Base-by-base conservation (phyloP, 345 rosid genomes). In the Arabis alpina region DNA sequence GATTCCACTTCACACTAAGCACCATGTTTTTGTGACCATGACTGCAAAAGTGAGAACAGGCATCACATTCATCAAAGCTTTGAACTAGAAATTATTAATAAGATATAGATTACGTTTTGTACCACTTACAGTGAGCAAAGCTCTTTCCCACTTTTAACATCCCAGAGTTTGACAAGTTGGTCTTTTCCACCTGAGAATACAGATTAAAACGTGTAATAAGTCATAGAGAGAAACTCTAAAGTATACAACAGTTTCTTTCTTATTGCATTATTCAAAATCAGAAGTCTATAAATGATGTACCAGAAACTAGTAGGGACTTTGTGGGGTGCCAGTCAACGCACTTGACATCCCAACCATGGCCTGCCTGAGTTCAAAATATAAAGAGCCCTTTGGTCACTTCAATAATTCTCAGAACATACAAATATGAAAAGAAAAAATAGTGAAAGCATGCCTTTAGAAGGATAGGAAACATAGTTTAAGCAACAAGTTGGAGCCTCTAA, bases 261-360 rank as follows among this genome's bases (percentile, higher is more conserved):
- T 44, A 42, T 10, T 30, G 51, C 47, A 48, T 5, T 34, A 64
- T 68, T 55, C 28, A 34, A 75, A 67, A 44, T n/a, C 45, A 40
- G 24, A 49, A 48, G 37, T 34, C 67, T 34, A 58, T 42, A 43
- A 41, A 45, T 28, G 49, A 62, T 59, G 50, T 71, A 91, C 99
- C 99, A 74, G 99, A 94, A 79, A 88, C 98, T 51, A 91, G 72
- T 63, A 94, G 84, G 63, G 98, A 91, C 79, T 91, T 91, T 68
- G 93, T 88, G 54, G 99, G 98, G 82, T 94, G 99, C 99, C 99
- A 94, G 75, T 91, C 97, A 75, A 94, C 98, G 78, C 96, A 77
- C 85, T 94, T 94, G 80, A 94, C 98, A 92, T 94, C 98, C 96
- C 98, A 91, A 76, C 98, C 98, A 82, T 94, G 99, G 88, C 99